These are phyloP conservation scores for Lichenothelia convexa DNA, from an alignment of 495 filamentous ascomycete genomes.

Conservation along the genomic window DNA sequence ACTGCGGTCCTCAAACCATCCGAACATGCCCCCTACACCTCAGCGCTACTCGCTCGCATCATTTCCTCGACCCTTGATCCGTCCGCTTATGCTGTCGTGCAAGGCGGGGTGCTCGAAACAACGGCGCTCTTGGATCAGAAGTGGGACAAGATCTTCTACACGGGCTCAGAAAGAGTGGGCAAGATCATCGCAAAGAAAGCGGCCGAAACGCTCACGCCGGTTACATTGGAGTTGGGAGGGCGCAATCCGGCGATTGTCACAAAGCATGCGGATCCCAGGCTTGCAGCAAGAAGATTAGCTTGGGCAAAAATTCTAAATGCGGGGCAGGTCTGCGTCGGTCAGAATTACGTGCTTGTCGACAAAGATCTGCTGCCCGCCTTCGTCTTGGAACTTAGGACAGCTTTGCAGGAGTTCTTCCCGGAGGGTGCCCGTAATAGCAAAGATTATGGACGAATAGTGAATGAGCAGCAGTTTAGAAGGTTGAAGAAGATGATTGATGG, in stretches of 20 bases:
- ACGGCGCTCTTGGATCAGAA: conserved; percentile 67
- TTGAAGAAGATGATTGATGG: conserved; percentile 76
- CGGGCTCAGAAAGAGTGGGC: conserved; percentile 57
- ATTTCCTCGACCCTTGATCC: conserved; percentile 56
- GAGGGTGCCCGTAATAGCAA: conserved; percentile 53
- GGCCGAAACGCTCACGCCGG: conserved; percentile 77
- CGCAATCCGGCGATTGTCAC: conserved; percentile 80
- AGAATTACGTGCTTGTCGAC: conserved; percentile 80
- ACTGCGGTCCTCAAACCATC: conserved; percentile 80
- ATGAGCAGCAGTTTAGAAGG: conserved; percentile 57
- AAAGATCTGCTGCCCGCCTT: conserved; percentile 51
- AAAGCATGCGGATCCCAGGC: conserved; percentile 53
- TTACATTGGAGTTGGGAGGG: conserved; percentile 77
- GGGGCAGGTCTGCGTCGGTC: conserved; percentile 74
- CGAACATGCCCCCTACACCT: conserved; percentile 56
- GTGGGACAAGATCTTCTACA: conserved; percentile 98
- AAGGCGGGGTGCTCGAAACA: conserved; percentile 64
- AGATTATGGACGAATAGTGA: conserved; percentile 67
- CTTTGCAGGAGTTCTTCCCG: conserved; percentile 67
- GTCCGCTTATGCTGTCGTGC: conserved; percentile 57
- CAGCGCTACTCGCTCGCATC: conserved; percentile 62
- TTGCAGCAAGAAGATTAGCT: conserved; percentile 68
- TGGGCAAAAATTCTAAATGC: conserved; percentile 78
- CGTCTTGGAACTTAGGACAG: conserved; percentile 51
- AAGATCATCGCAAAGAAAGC: conserved; percentile 83